These are phyloP conservation scores for Litchi chinensis DNA, from an alignment of 345 rosid species.

Conservation along the genomic window DNA sequence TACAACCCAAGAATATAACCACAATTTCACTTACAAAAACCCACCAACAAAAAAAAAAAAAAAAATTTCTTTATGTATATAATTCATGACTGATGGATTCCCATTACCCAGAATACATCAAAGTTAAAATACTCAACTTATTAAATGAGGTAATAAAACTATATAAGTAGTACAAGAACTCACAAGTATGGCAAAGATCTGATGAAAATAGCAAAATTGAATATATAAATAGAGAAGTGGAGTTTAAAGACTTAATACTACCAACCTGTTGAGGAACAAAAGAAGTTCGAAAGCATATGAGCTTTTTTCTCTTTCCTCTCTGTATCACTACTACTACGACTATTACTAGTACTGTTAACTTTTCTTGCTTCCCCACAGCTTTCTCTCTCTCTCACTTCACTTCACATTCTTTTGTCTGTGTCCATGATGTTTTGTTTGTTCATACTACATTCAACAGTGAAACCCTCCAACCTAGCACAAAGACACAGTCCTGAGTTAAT, in stretches of 20 bases:
- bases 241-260: slow-evolving; percentile 15
- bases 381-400: slow-evolving; percentile 6
- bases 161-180: slow-evolving; percentile 14
- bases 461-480: slow-evolving; percentile 8
- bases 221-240: slow-evolving; percentile 8
- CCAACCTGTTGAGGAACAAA: slow-evolving; percentile 26
- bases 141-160: slow-evolving; percentile 7
- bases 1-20: slow-evolving; percentile 26
- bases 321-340: background rate
- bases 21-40: slow-evolving; percentile 1
- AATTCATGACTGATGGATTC: slow-evolving; percentile 7
- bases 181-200: slow-evolving; percentile 22
- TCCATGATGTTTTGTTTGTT: slow-evolving; percentile 22
- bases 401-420: background rate
- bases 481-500: background rate
- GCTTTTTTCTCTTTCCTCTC: slow-evolving; percentile 15
- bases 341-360: background rate
- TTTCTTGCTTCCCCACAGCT: slow-evolving; percentile 19
- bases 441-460: slow-evolving; percentile 17
- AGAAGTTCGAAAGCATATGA: slow-evolving; percentile 24
- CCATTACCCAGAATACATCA: slow-evolving; percentile 9
- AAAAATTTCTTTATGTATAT: background rate
- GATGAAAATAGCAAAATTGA: slow-evolving; percentile 5
- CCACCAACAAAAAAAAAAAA: background rate
- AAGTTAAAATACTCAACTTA: slow-evolving; percentile 17